Conservation (phyloP, 306 rosid species). For the Sesbania bispinosa region DNA sequence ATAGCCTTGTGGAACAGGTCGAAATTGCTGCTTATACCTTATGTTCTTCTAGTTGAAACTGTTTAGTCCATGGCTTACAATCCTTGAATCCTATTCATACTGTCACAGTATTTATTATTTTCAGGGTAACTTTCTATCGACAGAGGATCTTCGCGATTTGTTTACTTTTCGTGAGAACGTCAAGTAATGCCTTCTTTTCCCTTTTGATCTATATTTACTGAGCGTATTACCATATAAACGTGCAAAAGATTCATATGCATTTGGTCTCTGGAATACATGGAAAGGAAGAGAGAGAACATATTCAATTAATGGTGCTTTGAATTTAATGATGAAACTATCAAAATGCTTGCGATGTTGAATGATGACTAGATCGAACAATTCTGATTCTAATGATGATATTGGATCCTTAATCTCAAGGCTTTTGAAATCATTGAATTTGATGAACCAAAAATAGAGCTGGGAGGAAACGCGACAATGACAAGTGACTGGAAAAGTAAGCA, state of each 20-base stretch:
- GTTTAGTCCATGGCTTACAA: slow-evolving; percentile 17
- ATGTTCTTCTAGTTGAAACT: slow-evolving; percentile 19
- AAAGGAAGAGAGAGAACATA: not conserved
- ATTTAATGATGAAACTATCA: not conserved
- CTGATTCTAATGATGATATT: not conserved
- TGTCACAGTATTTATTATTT: slow-evolving; percentile 13
- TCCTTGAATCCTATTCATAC: slow-evolving; percentile 2
- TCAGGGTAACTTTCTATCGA: slow-evolving; percentile 77
- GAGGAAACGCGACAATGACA: not conserved
- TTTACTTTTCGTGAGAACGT: slow-evolving; percentile 71
- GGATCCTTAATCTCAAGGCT: no score
- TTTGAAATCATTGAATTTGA: not conserved
- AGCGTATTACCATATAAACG: not conserved
- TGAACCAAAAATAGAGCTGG: not conserved
- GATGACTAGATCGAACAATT: not conserved
- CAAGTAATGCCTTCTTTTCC: slow-evolving; percentile 47
- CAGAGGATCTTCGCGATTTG: slow-evolving; percentile 89
- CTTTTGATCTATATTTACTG: slow-evolving; percentile 11
- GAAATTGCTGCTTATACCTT: slow-evolving; percentile 23
- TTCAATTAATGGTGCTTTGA: not conserved
- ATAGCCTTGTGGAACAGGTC: slow-evolving; percentile 59
- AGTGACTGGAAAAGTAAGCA: not conserved
- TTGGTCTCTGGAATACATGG: not conserved
- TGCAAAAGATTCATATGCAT: slow-evolving; percentile 2
- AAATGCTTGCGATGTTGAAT: not conserved